A percentile compares a stretch with the other conserved stretches of the same genome.
These are phyloP conservation scores for Xerocomus potaroensis DNA, from an alignment of 768 basidiomycete species.

Conservation along the genomic window DNA sequence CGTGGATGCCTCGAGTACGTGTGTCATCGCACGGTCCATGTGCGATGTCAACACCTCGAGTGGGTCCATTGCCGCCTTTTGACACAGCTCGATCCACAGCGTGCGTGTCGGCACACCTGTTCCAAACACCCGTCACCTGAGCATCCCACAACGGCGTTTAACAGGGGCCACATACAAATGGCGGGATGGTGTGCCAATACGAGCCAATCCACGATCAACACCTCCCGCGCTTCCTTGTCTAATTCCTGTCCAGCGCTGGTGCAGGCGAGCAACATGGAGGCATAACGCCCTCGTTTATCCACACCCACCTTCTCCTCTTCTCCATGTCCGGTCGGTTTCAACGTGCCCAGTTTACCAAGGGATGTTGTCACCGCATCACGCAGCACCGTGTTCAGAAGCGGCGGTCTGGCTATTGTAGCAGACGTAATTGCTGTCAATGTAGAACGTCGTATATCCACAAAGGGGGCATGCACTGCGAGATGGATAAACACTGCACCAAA, in stretches of 20 bases:
- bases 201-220: slow-evolving; percentile 49
- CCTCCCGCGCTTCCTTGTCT: slow-evolving; percentile 39
- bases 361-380: slow-evolving; percentile 54
- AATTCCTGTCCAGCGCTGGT: slow-evolving; percentile 39
- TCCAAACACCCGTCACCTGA: too few relatives aligned
- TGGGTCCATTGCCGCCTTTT: slow-evolving; percentile 66
- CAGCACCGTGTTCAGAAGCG: slow-evolving; percentile 48
- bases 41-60: slow-evolving; percentile 49
- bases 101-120: slow-evolving; percentile 17
- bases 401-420: slow-evolving; percentile 39
- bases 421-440: slow-evolving; percentile 41
- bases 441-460: slow-evolving; percentile 49
- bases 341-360: slow-evolving; percentile 36
- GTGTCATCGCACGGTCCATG: slow-evolving; percentile 45
- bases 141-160: too few relatives aligned
- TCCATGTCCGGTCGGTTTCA: slow-evolving; percentile 25
- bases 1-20: slow-evolving; percentile 45
- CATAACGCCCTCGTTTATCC: slow-evolving; percentile 51
- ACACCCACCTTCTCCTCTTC: slow-evolving; percentile 37
- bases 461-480: slow-evolving; percentile 56
- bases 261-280: slow-evolving; percentile 50
- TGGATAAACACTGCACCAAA: slow-evolving; percentile 67
- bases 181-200: slow-evolving; percentile 72
- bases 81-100: slow-evolving; percentile 79
- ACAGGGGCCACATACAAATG: slow-evolving; percentile 41